phyloP scores from a whole-genome alignment of 2,329 filamentous ascomycete genomes.

The Biscogniauxia marginata region DNA sequence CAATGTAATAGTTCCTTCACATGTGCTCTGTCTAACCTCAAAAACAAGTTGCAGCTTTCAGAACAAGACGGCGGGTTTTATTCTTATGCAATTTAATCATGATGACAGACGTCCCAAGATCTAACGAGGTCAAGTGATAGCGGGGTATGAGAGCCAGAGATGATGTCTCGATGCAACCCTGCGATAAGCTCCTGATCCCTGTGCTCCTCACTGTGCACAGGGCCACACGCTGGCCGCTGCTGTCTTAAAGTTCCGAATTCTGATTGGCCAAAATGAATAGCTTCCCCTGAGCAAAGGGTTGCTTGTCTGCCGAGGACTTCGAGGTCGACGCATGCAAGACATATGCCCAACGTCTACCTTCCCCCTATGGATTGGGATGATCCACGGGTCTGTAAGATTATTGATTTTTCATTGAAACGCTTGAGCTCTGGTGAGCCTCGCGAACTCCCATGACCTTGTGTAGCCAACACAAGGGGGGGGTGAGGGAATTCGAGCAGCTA shows the following conservation, averaged over 20 bases:
- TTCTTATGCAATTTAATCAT: conserved; percentile 10
- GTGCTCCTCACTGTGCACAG: conserved; percentile 9
- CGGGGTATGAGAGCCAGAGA: conserved; percentile 26
- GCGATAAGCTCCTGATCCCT: conserved; percentile 4
- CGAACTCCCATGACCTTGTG: conserved; percentile 12
- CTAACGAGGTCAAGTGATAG: conserved; percentile 29
- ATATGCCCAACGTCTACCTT: conserved; percentile 27
- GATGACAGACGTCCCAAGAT: conserved; percentile 27
- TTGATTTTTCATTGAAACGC: conserved; percentile 7
- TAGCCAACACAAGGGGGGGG: conserved; percentile 12
- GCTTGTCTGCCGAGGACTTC: conserved; percentile 22
- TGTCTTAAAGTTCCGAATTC: conserved; percentile 8
- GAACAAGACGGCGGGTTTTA: not conserved
- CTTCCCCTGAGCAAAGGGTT: conserved; percentile 27
- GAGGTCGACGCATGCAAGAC: conserved; percentile 23
- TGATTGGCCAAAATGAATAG: conserved; percentile 22
- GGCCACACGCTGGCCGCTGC: conserved; percentile 14
- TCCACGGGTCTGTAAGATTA: conserved; percentile 20
- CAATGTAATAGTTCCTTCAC: not conserved
- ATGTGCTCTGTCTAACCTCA: not conserved
- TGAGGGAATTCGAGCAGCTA: conserved; percentile 8
- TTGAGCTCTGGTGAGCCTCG: conserved; percentile 20
- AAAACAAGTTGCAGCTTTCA: not conserved
- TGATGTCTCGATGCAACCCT: conserved; percentile 28
- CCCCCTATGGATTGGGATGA: conserved; percentile 25